Base-by-base conservation (phyloP, 371 early-diverging fungal species). In the Mortierella sp. region DNA sequence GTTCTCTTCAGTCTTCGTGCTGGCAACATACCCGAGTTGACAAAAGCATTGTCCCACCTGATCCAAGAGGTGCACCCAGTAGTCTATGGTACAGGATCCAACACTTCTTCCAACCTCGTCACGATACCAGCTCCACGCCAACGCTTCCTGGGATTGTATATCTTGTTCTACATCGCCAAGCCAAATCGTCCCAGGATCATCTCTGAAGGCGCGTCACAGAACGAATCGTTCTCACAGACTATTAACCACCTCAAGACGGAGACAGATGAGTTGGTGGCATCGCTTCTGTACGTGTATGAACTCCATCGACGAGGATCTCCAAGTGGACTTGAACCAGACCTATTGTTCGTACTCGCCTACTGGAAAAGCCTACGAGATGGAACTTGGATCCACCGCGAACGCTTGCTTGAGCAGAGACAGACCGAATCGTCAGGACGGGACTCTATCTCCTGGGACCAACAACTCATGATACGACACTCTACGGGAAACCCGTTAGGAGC, bases 11-110 rank as follows among this genome's bases (percentile, higher is more conserved):
- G 77, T 49, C 55, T 76, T 1, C 61, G 58, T 27, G 77, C 77
- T 31, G 55, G 57, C 8, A 64, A 69, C 47, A 65, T 64, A 48
- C 77, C 77, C 27, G 77, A 76, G 62, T 27, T 76, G 58, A 76
- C 70, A 27, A 76, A 76, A 21, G 70, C 70, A 13, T 54, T 74
- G 16, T 55, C 67, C 40, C 60, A 68, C 24, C 68, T 74, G 7
- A 60, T 74, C 14, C 68, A 74, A 40, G 63, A 68, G 10, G 25
- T 74, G 2, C 68, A 74, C 14, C 68, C 74, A 25, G 49, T 21
- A 9, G 60, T 49, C 19, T 60, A 74, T 34, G 54, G 9, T 16
- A 14, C 34, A 21, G n/a, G 2, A 16, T 29, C 25, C 16, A 27
- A 8, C 10, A 28, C 57, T 21, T 39, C 53, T 29, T 43, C 12